A percentile compares a stretch with the other conserved stretches of the same genome.
Evolutionary conservation across 495 filamentous ascomycete species (phyloP).

Genomic region (Neohortaea acidophila): DNA sequence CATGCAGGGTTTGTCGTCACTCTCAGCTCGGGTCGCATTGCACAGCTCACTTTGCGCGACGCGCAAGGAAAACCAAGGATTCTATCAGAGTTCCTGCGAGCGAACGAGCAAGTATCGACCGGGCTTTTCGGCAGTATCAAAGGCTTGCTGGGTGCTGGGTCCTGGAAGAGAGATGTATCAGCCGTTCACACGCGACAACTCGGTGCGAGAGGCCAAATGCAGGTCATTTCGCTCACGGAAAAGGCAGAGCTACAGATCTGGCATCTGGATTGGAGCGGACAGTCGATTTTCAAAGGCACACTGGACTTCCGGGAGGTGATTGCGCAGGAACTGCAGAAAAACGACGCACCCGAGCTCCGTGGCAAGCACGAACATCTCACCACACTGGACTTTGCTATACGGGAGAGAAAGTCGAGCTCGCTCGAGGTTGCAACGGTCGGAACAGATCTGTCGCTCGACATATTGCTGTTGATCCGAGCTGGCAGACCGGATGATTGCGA

Average conservation of each 20-base stretch:
- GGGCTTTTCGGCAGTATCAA: constrained; percentile 67
- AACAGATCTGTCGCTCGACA: constrained; percentile 8
- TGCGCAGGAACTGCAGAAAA: constrained; percentile 15
- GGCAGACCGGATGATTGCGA: constrained; percentile 6
- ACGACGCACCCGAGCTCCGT: constrained; percentile 3
- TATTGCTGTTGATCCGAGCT: constrained; percentile 17
- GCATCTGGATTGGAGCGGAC: constrained; percentile 74
- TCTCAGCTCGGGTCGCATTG: constrained; percentile 70
- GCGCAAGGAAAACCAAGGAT: constrained; percentile 71
- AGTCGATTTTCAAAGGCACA: constrained; percentile 38
- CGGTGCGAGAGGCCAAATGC: constrained; percentile 63
- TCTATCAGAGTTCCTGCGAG: constrained; percentile 52
- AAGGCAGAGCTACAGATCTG: constrained; percentile 65
- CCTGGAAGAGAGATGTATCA: constrained; percentile 56
- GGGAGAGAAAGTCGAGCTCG: constrained; percentile 14
- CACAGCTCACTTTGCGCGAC: constrained; percentile 72
- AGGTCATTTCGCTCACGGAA: constrained; percentile 60
- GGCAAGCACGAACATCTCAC: constrained; percentile 22
- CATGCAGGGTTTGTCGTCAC: constrained; percentile 71
- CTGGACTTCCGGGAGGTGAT: constrained; percentile 33
- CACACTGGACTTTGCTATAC: constrained; percentile 33
- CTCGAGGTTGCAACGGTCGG: constrained; percentile 19
- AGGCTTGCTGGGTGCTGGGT: constrained; percentile 45
- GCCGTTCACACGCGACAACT: constrained; percentile 56
- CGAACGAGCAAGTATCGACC: constrained; percentile 21